Conservation (phyloP, 2,329 filamentous ascomycete species). For the Colletotrichum siamense region DNA sequence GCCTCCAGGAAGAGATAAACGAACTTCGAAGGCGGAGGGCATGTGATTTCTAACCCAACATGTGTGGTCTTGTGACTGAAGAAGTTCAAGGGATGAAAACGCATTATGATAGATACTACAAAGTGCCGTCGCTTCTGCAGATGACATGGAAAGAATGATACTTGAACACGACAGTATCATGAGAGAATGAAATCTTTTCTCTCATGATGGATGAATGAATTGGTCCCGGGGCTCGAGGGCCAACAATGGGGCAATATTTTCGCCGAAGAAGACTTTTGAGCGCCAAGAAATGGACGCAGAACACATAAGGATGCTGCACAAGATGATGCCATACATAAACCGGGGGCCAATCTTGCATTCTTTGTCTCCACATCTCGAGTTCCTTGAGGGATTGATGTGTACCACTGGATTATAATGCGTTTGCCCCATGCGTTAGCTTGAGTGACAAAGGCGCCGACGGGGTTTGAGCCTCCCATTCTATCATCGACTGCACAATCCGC, state of each 20-base stretch:
- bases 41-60: accelerated
- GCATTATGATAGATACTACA: too few species aligned
- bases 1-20: too few species aligned
- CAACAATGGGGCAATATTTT: neutral
- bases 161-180: too few species aligned
- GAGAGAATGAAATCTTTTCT: too few species aligned
- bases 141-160: too few species aligned
- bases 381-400: neutral
- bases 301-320: neutral
- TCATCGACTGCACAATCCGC: neutral
- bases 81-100: too few species aligned
- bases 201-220: neutral
- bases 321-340: neutral
- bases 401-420: neutral
- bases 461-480: neutral
- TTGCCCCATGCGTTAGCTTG: neutral
- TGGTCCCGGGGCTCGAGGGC: neutral
- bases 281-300: neutral
- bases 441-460: neutral
- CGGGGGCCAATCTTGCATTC: neutral
- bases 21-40: too few species aligned
- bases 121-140: too few species aligned
- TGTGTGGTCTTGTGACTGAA: too few species aligned
- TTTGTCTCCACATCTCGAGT: neutral
- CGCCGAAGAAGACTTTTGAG: neutral